Evolutionary conservation across 768 basidiomycete species (phyloP).

Genomic region (Agaricus subrufescens): DNA sequence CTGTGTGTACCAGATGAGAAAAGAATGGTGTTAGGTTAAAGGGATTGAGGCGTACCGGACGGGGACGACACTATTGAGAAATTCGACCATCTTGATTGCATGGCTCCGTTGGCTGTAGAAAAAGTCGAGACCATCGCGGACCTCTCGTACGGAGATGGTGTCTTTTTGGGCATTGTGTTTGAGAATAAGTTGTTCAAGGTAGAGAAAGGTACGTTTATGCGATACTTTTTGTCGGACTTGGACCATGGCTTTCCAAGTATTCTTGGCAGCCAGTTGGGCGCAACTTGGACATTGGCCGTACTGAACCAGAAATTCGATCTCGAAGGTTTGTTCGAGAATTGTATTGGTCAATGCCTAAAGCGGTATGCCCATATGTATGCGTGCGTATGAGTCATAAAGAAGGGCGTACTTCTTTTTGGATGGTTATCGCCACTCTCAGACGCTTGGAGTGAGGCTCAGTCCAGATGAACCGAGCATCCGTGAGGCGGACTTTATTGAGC

Average conservation of each 20-base stretch:
- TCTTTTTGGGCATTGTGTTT: slow-evolving; percentile 97
- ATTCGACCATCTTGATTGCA: slow-evolving; percentile 96
- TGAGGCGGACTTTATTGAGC: slow-evolving; percentile 87
- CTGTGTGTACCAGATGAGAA: slow-evolving; percentile 20
- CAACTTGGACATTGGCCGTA: slow-evolving; percentile 96
- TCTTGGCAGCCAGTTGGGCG: slow-evolving; percentile 91
- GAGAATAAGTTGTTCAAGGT: slow-evolving; percentile 93
- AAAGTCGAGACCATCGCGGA: slow-evolving; percentile 92
- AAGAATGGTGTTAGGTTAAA: background rate
- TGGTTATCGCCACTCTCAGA: slow-evolving; percentile 87
- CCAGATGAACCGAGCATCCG: slow-evolving; percentile 99
- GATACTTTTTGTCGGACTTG: slow-evolving; percentile 99
- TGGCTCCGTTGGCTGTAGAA: slow-evolving; percentile 90
- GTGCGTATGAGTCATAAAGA: background rate
- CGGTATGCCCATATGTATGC: background rate
- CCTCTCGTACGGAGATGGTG: slow-evolving; percentile 90
- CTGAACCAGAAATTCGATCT: slow-evolving; percentile 93
- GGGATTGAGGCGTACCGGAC: slow-evolving; percentile 54
- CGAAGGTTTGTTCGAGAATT: slow-evolving; percentile 95
- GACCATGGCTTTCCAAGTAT: slow-evolving; percentile 97
- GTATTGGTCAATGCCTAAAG: slow-evolving; percentile 82
- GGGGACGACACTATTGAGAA: slow-evolving; percentile 83
- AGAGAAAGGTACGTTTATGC: slow-evolving; percentile 97
- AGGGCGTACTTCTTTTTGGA: slow-evolving; percentile 88
- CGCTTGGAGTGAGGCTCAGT: slow-evolving; percentile 98